phyloP scores from a whole-genome alignment of 345 rosid genomes.

The Chamaenerion angustifolium region DNA sequence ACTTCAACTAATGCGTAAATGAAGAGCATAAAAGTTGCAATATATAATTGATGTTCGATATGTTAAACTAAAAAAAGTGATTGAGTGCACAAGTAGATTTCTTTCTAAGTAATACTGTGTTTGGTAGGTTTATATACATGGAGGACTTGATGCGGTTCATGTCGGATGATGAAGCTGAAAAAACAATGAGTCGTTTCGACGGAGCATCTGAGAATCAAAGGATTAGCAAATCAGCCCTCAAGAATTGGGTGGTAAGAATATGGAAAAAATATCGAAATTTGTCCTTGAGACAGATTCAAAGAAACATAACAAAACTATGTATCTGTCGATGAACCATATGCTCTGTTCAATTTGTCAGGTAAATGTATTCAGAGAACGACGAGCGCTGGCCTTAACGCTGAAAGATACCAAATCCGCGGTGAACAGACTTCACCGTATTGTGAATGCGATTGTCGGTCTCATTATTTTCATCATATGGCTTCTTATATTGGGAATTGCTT shows the following conservation, averaged over 20 bases:
- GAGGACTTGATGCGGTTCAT: constrained; percentile 16
- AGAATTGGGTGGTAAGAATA: constrained; percentile 14
- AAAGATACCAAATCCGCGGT: constrained; percentile 39
- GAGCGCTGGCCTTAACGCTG: constrained; percentile 29
- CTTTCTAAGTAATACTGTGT: too few species aligned
- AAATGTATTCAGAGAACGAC: constrained; percentile 33
- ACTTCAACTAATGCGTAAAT: too few species aligned
- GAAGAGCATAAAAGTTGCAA: too few species aligned
- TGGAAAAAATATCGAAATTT: too few species aligned
- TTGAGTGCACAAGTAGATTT: background rate
- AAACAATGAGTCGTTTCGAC: constrained; percentile 13
- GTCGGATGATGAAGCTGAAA: constrained; percentile 13
- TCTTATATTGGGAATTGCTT: constrained; percentile 21
- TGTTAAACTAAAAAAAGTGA: too few species aligned
- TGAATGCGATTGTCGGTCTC: constrained; percentile 18
- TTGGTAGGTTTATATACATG: constrained; percentile 8
- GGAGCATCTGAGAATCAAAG: constrained; percentile 8
- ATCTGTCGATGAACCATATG: too few species aligned
- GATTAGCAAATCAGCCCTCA: constrained; percentile 10
- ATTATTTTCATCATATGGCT: constrained; percentile 21
- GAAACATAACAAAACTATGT: too few species aligned
- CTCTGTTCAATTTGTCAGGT: constrained; percentile 15
- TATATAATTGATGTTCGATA: too few species aligned
- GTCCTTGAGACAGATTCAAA: too few species aligned
- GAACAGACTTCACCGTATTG: constrained; percentile 28